These are phyloP conservation scores for Linanthus parryae DNA, from an alignment of 148 eudicot species.

Conservation along the genomic window DNA sequence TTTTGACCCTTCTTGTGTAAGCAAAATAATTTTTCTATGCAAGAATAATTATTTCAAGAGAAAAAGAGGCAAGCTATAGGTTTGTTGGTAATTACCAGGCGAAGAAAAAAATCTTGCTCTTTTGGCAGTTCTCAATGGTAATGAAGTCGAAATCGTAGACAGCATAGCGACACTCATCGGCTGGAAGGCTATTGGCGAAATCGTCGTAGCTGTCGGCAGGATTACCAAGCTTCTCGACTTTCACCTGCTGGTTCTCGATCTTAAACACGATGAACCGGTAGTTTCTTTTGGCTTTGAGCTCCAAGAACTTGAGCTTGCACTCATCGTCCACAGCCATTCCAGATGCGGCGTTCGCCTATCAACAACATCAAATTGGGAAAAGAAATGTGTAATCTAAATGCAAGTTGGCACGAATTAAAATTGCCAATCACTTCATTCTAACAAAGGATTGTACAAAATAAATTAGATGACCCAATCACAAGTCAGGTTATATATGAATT, in stretches of 20 bases:
- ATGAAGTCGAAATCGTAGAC: slow-evolving; percentile 9
- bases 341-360: slow-evolving; percentile 9
- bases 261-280: slow-evolving; percentile 8
- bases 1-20: no score
- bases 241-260: slow-evolving; percentile 8
- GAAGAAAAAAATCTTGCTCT: slow-evolving; percentile 11
- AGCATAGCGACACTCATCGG: slow-evolving; percentile 11
- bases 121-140: slow-evolving; percentile 7
- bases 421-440: no score
- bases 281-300: slow-evolving; percentile 7
- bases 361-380: neutral
- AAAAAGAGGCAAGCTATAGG: no score
- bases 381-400: no score
- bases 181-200: neutral
- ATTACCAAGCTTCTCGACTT: slow-evolving; percentile 4
- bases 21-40: no score
- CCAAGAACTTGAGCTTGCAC: slow-evolving; percentile 12
- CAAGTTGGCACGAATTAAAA: no score
- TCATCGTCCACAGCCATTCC: slow-evolving; percentile 14
- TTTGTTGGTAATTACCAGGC: slow-evolving; percentile 8
- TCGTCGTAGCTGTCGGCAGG: slow-evolving; percentile 6
- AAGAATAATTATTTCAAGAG: no score
- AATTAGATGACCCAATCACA: no score
- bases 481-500: no score
- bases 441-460: no score